A percentile compares a stretch with the other conserved stretches of the same genome.
phyloP scores from a whole-genome alignment of 768 basidiomycete species.

The Pisolithus albus region DNA sequence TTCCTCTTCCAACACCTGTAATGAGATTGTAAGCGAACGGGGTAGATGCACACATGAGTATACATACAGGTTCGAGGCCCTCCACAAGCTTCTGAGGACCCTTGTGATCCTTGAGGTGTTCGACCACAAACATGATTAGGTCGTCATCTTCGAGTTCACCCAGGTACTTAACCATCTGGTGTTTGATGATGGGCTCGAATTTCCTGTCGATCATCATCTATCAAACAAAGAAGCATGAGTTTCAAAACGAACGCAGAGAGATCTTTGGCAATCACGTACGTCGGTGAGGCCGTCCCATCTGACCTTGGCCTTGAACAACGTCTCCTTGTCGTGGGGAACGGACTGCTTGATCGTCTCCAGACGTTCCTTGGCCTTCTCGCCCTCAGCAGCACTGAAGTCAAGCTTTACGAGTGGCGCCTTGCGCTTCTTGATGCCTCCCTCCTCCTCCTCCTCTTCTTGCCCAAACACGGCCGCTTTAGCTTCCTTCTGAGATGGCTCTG shows the following conservation, averaged over 20 bases:
- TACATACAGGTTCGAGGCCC: slow-evolving; percentile 82
- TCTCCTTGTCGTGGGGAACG: slow-evolving; percentile 73
- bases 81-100: slow-evolving; percentile 79
- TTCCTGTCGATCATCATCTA: slow-evolving; percentile 80
- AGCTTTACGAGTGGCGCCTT: slow-evolving; percentile 85
- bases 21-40: neutral
- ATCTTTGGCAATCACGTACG: slow-evolving; percentile 38
- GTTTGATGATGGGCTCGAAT: slow-evolving; percentile 76
- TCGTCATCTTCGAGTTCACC: slow-evolving; percentile 93
- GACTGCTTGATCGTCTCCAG: slow-evolving; percentile 69
- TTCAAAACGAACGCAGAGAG: neutral
- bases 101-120: slow-evolving; percentile 90
- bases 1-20: slow-evolving; percentile 88
- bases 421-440: slow-evolving; percentile 66
- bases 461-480: slow-evolving; percentile 63
- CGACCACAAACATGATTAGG: slow-evolving; percentile 87
- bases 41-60: neutral
- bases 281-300: slow-evolving; percentile 89
- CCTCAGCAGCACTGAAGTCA: slow-evolving; percentile 81
- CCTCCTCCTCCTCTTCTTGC: slow-evolving; percentile 85
- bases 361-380: slow-evolving; percentile 72
- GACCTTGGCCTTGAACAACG: slow-evolving; percentile 76
- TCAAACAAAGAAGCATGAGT: slow-evolving; percentile 12
- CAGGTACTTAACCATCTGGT: slow-evolving; percentile 78
- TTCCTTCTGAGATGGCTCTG: slow-evolving; percentile 39